These are phyloP conservation scores for Mycena vitilis DNA, from an alignment of 768 basidiomycete species.

Conservation along the genomic window DNA sequence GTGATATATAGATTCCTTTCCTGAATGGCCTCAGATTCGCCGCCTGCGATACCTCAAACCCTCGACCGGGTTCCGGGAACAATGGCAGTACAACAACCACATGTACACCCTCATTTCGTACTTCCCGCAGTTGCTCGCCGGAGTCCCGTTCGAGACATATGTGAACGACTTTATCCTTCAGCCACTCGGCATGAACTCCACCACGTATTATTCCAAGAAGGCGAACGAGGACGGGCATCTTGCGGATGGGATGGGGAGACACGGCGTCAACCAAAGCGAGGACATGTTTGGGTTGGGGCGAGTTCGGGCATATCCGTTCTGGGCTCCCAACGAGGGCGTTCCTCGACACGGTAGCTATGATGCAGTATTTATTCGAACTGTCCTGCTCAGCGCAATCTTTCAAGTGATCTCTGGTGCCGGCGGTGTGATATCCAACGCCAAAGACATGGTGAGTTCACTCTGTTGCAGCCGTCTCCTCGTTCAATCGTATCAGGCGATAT, in stretches of 20 bases:
- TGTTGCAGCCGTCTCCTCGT: background rate
- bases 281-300: slow-evolving; percentile 24
- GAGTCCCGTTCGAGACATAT: slow-evolving; percentile 33
- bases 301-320: slow-evolving; percentile 17
- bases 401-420: slow-evolving; percentile 38
- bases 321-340: slow-evolving; percentile 18
- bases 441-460: slow-evolving; percentile 35
- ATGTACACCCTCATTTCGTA: slow-evolving; percentile 43
- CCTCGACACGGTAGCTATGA: slow-evolving; percentile 11
- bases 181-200: slow-evolving; percentile 35
- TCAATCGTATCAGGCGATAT: slow-evolving; percentile 24
- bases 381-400: background rate
- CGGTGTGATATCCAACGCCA: slow-evolving; percentile 40
- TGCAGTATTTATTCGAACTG: background rate
- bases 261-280: slow-evolving; percentile 26
- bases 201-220: slow-evolving; percentile 30
- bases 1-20: background rate
- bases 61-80: slow-evolving; percentile 42
- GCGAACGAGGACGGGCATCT: slow-evolving; percentile 25
- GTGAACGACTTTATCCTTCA: slow-evolving; percentile 33
- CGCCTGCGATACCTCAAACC: slow-evolving; percentile 38
- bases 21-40: slow-evolving; percentile 26
- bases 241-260: slow-evolving; percentile 25
- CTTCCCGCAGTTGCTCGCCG: slow-evolving; percentile 36
- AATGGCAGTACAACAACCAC: slow-evolving; percentile 43